phyloP scores from a whole-genome alignment of 805 yeast genomes.

The Teunomyces tritomae region DNA sequence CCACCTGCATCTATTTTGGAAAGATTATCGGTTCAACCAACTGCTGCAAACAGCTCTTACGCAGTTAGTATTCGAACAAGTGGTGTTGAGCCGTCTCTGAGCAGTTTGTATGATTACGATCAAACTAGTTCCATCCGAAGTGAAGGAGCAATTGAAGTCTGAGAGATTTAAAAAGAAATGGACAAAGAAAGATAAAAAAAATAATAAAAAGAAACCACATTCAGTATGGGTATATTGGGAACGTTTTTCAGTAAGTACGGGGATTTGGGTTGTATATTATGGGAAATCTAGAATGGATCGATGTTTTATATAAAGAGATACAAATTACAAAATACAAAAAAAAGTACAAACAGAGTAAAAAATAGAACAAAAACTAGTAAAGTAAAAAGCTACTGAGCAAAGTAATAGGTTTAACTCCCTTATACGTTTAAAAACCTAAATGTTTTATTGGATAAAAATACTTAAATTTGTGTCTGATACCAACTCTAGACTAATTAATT shows the following conservation, averaged over 20 bases:
- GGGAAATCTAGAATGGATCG: background rate
- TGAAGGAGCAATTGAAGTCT: constrained; percentile 4
- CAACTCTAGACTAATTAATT: background rate
- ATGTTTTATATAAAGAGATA: background rate
- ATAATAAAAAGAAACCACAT: background rate
- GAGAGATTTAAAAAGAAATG: background rate
- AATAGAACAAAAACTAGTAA: background rate
- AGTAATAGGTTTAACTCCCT: background rate
- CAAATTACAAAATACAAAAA: background rate
- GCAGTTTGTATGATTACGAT: constrained; percentile 13
- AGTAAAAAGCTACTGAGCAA: no score
- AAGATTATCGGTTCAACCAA: constrained; percentile 38
- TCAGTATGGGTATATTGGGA: background rate
- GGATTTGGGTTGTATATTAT: constrained; percentile 1
- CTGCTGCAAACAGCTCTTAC: constrained; percentile 24
- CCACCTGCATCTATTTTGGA: constrained; percentile 74
- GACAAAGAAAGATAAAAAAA: no score
- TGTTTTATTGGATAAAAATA: background rate
- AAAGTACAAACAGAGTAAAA: background rate
- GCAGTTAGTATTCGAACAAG: constrained; percentile 14
- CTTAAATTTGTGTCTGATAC: background rate
- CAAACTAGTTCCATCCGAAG: constrained; percentile 12
- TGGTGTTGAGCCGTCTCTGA: constrained; percentile 13
- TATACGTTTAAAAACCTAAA: background rate
- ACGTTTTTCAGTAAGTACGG: background rate